phyloP scores from a whole-genome alignment of 352 stramenopile species.

The Pythium graminicola region DNA sequence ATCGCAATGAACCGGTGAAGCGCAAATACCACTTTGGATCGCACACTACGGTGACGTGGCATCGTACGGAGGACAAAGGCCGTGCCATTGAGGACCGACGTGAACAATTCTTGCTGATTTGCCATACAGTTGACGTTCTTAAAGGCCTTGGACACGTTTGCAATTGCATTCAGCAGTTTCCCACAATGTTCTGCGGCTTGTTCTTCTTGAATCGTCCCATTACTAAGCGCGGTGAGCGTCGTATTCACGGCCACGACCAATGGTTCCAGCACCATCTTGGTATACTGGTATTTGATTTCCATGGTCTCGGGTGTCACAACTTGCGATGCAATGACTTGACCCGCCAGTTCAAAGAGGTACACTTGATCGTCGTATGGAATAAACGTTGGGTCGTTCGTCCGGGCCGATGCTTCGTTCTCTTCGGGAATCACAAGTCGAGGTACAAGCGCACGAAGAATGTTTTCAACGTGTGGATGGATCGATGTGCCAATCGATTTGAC shows the following conservation, averaged over 20 bases:
- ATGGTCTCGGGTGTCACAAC: slow-evolving; percentile 30
- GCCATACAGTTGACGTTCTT: slow-evolving; percentile 63
- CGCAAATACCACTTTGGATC: slow-evolving; percentile 77
- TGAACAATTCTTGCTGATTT: slow-evolving; percentile 73
- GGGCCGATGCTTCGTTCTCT: slow-evolving; percentile 31
- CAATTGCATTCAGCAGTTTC: slow-evolving; percentile 67
- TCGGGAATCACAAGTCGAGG: slow-evolving; percentile 53
- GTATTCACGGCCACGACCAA: slow-evolving; percentile 55
- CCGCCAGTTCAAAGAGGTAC: slow-evolving; percentile 82
- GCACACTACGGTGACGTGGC: slow-evolving; percentile 39
- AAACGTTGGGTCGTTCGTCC: slow-evolving; percentile 39
- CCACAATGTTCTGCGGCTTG: slow-evolving; percentile 45
- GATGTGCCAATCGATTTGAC: slow-evolving; percentile 65
- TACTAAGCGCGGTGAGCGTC: slow-evolving; percentile 33
- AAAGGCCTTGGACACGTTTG: slow-evolving; percentile 79
- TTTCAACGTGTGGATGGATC: slow-evolving; percentile 70
- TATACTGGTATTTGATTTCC: slow-evolving; percentile 73
- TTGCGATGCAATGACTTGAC: slow-evolving; percentile 73
- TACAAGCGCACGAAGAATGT: slow-evolving; percentile 57
- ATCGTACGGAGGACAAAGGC: slow-evolving; percentile 54
- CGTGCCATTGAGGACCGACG: slow-evolving; percentile 55
- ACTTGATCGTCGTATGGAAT: slow-evolving; percentile 71
- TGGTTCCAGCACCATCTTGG: slow-evolving; percentile 63
- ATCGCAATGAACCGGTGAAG: slow-evolving; percentile 72
- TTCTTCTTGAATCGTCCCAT: slow-evolving; percentile 29